Percentiles rank a stretch among this genome's conserved stretches.
Conservation (phyloP, 305 asterid species). For the Solanum hybrid region DNA sequence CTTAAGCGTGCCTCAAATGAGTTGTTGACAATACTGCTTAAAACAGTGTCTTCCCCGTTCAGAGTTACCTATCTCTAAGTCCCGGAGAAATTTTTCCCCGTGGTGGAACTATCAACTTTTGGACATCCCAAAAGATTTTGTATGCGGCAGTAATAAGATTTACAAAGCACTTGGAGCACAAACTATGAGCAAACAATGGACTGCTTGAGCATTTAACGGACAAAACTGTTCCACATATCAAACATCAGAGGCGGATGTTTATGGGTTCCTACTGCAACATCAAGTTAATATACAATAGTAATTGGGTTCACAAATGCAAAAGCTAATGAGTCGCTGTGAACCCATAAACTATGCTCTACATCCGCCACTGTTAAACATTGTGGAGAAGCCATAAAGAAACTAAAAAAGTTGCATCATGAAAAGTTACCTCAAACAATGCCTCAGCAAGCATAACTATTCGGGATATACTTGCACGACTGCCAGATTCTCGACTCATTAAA, state of each 20-base stretch:
- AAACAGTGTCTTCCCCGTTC: neutral
- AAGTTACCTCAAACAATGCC: slow-evolving; percentile 83
- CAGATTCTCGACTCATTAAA: slow-evolving; percentile 57
- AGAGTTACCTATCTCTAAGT: neutral
- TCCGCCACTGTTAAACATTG: neutral
- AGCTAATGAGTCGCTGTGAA: neutral
- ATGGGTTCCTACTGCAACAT: neutral
- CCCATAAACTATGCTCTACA: neutral
- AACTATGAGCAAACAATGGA: neutral
- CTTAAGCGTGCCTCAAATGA: neutral
- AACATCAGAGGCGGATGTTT: neutral
- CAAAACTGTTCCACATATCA: neutral
- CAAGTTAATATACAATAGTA: neutral
- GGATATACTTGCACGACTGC: slow-evolving; percentile 61
- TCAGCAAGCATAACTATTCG: slow-evolving; percentile 91
- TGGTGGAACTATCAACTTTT: neutral
- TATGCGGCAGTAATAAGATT: neutral
- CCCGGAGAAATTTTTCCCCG: neutral
- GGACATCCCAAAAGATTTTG: neutral
- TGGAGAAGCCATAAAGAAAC: neutral
- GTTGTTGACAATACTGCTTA: neutral
- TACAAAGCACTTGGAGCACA: neutral
- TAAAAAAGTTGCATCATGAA: neutral
- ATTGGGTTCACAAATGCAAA: neutral
- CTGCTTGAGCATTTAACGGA: neutral